These are phyloP conservation scores for Aurantiochytrium sp. DNA, from an alignment of 108 stramenopile genomes.

Conservation along the genomic window DNA sequence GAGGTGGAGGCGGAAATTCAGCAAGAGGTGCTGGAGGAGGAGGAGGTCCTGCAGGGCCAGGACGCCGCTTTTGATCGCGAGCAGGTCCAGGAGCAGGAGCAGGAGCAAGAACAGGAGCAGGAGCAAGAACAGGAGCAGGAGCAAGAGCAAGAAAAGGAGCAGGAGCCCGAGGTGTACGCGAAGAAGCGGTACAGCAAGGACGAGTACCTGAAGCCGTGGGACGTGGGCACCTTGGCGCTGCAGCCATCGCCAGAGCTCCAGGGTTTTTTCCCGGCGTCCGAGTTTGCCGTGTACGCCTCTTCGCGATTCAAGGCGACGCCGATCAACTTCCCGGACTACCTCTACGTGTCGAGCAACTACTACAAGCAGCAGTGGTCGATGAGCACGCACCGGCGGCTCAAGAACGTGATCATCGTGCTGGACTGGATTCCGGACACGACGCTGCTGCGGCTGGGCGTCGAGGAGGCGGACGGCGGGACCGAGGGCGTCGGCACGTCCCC, in stretches of 20 bases:
- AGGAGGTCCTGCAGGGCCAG: constrained; percentile 54
- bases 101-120: constrained; percentile 92
- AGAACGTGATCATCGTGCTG: constrained; percentile 94
- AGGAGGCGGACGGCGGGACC: constrained; percentile 23
- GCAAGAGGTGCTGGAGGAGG: constrained; percentile 73
- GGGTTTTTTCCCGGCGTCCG: constrained; percentile 82
- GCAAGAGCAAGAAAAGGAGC: constrained; percentile 82
- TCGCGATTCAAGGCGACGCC: constrained; percentile 34
- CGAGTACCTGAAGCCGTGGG: constrained; percentile 87
- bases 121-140: constrained; percentile 80
- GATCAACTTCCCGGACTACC: not conserved
- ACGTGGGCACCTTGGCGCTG: constrained; percentile 68
- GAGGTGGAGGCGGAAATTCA: constrained; percentile 50
- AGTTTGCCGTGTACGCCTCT: constrained; percentile 89
- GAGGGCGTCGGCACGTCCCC: not conserved
- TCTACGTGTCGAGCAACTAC: constrained; percentile 82
- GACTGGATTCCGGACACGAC: constrained; percentile 66
- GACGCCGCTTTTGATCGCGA: constrained; percentile 79
- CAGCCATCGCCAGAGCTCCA: constrained; percentile 39
- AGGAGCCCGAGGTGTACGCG: constrained; percentile 80
- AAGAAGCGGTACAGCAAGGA: constrained; percentile 90
- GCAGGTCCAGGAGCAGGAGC: constrained; percentile 93
- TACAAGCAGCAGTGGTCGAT: constrained; percentile 86
- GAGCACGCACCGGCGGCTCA: constrained; percentile 87
- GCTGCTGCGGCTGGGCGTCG: not conserved